A percentile compares a stretch with the other conserved stretches of the same genome.
Evolutionary conservation across 1,139 yeast species (phyloP).

Genomic region (Taphrina betulina): DNA sequence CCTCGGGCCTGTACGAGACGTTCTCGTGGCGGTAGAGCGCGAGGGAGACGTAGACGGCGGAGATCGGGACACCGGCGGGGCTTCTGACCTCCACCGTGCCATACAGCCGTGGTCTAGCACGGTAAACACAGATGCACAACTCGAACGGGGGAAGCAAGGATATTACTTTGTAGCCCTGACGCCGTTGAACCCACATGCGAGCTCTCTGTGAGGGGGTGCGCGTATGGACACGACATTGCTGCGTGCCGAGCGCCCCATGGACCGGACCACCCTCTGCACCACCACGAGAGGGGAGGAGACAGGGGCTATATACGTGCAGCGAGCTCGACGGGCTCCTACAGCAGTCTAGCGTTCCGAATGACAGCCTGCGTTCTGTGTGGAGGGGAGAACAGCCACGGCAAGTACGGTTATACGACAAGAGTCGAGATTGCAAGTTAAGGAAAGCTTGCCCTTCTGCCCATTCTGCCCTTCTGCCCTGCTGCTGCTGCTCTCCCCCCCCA

Average conservation of each 20-base stretch:
- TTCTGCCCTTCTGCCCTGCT: too few species aligned
- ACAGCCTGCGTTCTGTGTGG: too few species aligned
- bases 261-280: too few species aligned
- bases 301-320: too few species aligned
- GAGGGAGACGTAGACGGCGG: constrained; percentile 19
- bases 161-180: constrained; percentile 25
- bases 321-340: too few species aligned
- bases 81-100: constrained; percentile 27
- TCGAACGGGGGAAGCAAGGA: neutral
- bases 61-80: constrained; percentile 24
- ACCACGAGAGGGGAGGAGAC: too few species aligned
- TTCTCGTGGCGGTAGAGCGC: constrained; percentile 24
- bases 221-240: constrained; percentile 28
- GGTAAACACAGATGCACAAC: neutral
- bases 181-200: constrained; percentile 30
- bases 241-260: constrained; percentile 13
- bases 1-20: constrained; percentile 18
- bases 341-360: too few species aligned
- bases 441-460: too few species aligned
- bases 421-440: too few species aligned
- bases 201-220: constrained; percentile 30
- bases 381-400: too few species aligned
- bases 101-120: constrained; percentile 15
- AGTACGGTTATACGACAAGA: too few species aligned
- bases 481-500: too few species aligned